Conservation (phyloP, 345 rosid genomes). For the Mercurialis annua region DNA sequence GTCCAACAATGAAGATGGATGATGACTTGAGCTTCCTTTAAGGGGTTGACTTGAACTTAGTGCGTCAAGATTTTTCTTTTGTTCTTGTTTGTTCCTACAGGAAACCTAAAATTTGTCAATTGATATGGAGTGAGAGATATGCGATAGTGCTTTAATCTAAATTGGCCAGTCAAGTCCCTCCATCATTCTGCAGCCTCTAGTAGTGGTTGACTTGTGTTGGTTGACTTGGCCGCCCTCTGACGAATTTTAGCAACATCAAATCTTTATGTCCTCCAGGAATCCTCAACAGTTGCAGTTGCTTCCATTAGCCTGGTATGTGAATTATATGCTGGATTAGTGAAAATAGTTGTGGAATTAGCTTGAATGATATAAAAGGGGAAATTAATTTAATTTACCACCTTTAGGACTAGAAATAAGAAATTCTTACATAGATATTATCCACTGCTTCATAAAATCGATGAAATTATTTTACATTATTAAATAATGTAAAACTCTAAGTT, state of each 20-base stretch:
- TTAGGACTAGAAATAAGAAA: neutral
- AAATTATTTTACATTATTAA: no score
- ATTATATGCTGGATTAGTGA: neutral
- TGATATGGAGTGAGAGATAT: neutral
- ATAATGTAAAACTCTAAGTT: no score
- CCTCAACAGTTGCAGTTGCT: neutral
- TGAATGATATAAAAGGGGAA: neutral
- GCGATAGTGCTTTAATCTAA: neutral
- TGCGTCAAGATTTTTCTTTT: constrained; percentile 10
- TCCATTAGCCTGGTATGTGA: constrained; percentile 1
- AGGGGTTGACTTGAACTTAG: neutral
- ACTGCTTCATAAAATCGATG: no score
- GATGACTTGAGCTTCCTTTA: constrained; percentile 1
- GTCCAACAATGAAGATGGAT: constrained; percentile 1
- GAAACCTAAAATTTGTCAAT: neutral
- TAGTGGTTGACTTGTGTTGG: constrained; percentile 16
- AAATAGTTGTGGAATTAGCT: neutral
- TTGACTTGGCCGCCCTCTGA: constrained; percentile 17
- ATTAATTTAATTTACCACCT: neutral
- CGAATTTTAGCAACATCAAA: neutral
- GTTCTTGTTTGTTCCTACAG: neutral
- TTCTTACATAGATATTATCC: no score
- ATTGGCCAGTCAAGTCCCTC: neutral
- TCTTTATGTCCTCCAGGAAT: neutral
- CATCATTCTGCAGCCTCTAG: neutral